A percentile compares a stretch with the other conserved stretches of the same genome.
Conservation (phyloP, 148 eudicot species). For the Hydrangea macrophylla region DNA sequence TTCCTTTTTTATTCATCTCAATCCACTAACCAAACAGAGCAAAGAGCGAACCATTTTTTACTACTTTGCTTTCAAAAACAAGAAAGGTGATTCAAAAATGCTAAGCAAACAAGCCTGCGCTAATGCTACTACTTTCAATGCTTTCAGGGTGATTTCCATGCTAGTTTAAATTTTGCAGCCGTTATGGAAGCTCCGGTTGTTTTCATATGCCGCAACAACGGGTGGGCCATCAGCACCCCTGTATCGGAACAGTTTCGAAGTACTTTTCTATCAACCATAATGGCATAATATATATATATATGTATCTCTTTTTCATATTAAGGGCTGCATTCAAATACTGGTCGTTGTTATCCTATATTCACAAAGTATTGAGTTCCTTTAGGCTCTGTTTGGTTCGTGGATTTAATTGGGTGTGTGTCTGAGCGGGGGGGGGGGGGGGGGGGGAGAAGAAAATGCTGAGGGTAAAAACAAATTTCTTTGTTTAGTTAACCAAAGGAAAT, state of each 20-base stretch:
- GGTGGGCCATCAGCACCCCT: constrained; percentile 99
- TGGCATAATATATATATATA: too few species aligned
- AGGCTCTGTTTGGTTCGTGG: too few species aligned
- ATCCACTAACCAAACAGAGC: too few species aligned
- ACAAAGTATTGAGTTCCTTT: not conserved
- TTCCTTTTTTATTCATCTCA: too few species aligned
- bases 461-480: too few species aligned
- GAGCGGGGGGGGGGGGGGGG: too few species aligned
- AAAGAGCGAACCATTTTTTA: not conserved
- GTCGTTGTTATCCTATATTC: not conserved
- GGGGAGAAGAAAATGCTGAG: too few species aligned
- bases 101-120: too few species aligned
- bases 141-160: constrained; percentile 90
- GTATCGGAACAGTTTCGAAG: constrained; percentile 80
- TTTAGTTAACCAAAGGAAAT: too few species aligned
- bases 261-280: constrained; percentile 21
- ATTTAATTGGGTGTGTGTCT: too few species aligned
- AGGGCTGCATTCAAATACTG: not conserved
- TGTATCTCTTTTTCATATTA: not conserved
- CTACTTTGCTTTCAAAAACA: not conserved
- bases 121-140: not conserved
- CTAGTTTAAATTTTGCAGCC: constrained; percentile 88
- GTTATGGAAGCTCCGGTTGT: constrained; percentile 85
- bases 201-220: constrained; percentile 91
- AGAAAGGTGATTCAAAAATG: not conserved